Evolutionary conservation across 23 red algal species (phyloP), one percentile per base, ranked within the genome.

Genomic region (Gracilaria vermiculophylla): DNA sequence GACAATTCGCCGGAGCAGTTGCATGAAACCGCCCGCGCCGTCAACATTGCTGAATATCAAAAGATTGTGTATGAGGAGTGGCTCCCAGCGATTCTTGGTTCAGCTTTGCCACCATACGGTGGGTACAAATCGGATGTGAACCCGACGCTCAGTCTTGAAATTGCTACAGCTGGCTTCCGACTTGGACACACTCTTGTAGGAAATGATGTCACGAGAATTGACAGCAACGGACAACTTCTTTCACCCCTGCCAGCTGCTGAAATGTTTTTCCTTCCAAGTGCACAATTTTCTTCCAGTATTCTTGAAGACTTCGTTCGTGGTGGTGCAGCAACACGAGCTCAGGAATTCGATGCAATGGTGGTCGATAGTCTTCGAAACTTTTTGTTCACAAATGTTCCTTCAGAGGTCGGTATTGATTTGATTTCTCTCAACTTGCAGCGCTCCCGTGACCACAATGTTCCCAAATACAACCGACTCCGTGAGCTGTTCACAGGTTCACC

Each of bases 371-470:
- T 91, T 5, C 51, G 87, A 12, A 91, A 91, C 61, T 91, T 91
- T 43, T 62, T 91, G 37, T 91, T 91, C 32, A 39, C 34, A 33
- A 81, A 78, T 17, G 76, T 91, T 47, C 54, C 53, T 0, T 58
- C 36, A 9, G 67, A 82, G 31, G 55, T 23, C 3, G 74, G 56
- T 32, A 64, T 91, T 58, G 87, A 91, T 60, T 41, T 91, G 39
- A 81, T 91, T 28, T 44, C 87, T 36, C 50, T 91, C 60, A 91
- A 91, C 64, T 49, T 91, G 41, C 58, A 91, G 64, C 87, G 87
- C 3, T 47, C 39, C 0, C 87, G 87, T 0, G 87, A 91, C 58
- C 74, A 91, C 43, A 40, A 51, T 32, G 48, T 91, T 32, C 31
- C 87, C 12, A 57, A 53, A 23, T 91, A 69, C 28, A 91, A 80